phyloP scores from a whole-genome alignment of 1,284 basidiomycete species.

The Austroboletus niveus region DNA sequence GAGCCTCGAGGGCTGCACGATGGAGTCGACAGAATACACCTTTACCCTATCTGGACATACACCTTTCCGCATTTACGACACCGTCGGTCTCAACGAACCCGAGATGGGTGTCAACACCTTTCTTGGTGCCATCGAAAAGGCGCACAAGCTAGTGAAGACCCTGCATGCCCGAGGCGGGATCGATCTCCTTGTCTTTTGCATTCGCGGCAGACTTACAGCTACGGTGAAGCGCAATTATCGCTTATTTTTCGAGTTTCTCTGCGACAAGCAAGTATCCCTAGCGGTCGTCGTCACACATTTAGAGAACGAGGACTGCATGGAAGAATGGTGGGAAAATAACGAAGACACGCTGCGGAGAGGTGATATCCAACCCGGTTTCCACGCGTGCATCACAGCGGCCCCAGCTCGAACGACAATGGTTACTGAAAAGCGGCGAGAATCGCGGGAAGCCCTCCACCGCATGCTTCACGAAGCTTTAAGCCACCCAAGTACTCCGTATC shows the following conservation, averaged over 20 bases:
- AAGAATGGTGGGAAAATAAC: neutral
- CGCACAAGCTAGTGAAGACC: neutral
- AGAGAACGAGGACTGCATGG: neutral
- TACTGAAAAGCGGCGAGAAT: conserved; percentile 1
- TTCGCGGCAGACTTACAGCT: neutral
- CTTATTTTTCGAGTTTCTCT: neutral
- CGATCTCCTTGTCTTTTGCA: conserved; percentile 2
- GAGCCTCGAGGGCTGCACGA: neutral
- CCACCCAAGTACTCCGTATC: neutral
- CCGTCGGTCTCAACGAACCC: neutral
- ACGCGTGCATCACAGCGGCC: neutral
- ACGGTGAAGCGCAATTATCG: neutral
- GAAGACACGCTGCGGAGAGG: neutral
- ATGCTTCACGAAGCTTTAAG: conserved; percentile 2
- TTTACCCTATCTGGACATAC: neutral
- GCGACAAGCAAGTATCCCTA: neutral
- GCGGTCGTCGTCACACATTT: neutral
- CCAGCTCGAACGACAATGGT: neutral
- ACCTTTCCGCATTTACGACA: neutral
- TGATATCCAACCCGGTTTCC: neutral
- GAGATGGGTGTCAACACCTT: neutral
- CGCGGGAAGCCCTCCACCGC: neutral
- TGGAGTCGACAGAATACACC: neutral
- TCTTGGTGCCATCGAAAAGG: neutral
- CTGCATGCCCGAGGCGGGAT: neutral